phyloP scores from a whole-genome alignment of 192 early-diverging fungal species.

The Entomortierella beljakovae region DNA sequence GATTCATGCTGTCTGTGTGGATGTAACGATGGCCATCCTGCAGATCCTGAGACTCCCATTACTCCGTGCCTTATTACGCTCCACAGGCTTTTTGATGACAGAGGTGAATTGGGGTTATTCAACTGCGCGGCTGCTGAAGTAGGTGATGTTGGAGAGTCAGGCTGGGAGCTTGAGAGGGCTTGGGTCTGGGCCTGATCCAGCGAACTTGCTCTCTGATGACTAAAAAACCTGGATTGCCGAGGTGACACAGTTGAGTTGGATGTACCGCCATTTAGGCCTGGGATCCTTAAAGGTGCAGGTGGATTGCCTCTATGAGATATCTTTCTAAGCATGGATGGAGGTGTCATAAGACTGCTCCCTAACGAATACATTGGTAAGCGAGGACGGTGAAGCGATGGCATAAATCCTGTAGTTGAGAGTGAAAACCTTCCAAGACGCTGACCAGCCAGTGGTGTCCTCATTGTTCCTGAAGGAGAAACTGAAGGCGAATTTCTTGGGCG shows the following conservation, averaged over 20 bases:
- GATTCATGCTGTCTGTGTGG: slow-evolving; percentile 13
- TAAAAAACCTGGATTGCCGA: slow-evolving; percentile 31
- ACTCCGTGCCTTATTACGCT: slow-evolving; percentile 42
- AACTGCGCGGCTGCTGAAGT: slow-evolving; percentile 8
- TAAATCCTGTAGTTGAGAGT: slow-evolving; percentile 26
- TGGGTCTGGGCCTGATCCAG: slow-evolving; percentile 21
- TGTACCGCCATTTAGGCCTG: slow-evolving; percentile 3
- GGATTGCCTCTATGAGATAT: slow-evolving; percentile 30
- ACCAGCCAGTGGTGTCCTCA: slow-evolving; percentile 4
- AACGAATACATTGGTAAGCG: slow-evolving; percentile 34
- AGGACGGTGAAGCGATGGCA: slow-evolving; percentile 29
- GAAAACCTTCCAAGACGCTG: slow-evolving; percentile 40
- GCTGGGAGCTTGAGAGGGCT: not conserved
- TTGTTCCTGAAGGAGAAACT: not conserved
- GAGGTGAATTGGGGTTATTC: slow-evolving; percentile 21
- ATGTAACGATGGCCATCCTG: slow-evolving; percentile 29
- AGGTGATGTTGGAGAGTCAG: slow-evolving; percentile 7
- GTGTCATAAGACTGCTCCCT: slow-evolving; percentile 38
- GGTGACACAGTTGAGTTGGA: slow-evolving; percentile 3
- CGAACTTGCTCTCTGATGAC: slow-evolving; percentile 22
- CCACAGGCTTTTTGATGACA: slow-evolving; percentile 26
- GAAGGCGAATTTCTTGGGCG: slow-evolving; percentile 12
- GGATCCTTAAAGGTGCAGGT: slow-evolving; percentile 33
- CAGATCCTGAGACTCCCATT: slow-evolving; percentile 46
- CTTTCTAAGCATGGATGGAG: slow-evolving; percentile 40